A percentile compares a stretch with the other conserved stretches of the same genome.
Conservation (phyloP, 306 rosid genomes). For the Vicia sativa region DNA sequence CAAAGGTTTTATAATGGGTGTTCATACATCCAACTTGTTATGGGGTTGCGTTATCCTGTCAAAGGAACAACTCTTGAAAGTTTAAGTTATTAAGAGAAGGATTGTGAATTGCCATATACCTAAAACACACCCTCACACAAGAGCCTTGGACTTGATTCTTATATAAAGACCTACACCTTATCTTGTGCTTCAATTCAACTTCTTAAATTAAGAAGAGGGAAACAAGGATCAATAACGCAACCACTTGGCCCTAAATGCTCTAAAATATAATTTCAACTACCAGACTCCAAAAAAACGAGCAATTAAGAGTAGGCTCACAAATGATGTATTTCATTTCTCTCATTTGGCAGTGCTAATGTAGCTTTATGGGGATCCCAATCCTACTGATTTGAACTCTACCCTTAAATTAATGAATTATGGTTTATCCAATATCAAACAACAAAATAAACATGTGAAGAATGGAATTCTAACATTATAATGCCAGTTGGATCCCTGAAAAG, state of each 20-base stretch:
- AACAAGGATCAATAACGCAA: neutral
- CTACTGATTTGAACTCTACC: constrained; percentile 8
- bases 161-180: neutral
- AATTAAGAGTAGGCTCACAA: neutral
- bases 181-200: neutral
- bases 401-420: neutral
- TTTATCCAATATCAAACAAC: neutral
- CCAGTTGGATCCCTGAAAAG: neutral
- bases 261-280: constrained; percentile 1
- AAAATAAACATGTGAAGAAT: neutral
- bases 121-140: neutral
- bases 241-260: constrained; percentile 2
- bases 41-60: constrained; percentile 6
- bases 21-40: neutral
- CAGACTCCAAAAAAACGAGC: neutral
- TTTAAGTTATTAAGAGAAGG: constrained; percentile 23
- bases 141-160: neutral
- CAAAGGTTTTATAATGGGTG: neutral
- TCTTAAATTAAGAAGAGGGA: neutral
- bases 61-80: constrained; percentile 1
- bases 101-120: constrained; percentile 1
- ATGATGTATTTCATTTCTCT: constrained; percentile 2
- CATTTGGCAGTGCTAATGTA: neutral
- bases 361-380: constrained; percentile 3
- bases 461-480: neutral